phyloP scores from a whole-genome alignment of 805 yeast genomes.

The Ogataea henricii region DNA sequence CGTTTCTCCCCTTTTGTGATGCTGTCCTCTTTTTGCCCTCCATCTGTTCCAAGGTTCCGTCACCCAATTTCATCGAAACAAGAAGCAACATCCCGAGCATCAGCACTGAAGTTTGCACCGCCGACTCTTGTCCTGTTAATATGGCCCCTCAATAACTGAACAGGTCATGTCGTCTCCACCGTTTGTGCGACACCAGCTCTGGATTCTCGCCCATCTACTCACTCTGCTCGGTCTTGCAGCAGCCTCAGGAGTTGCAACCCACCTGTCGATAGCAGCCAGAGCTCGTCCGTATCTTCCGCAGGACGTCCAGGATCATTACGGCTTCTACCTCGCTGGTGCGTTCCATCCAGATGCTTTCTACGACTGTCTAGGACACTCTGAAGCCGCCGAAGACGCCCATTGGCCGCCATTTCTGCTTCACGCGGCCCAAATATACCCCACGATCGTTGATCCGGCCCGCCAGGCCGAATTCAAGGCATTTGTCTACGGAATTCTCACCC shows the following conservation, averaged over 20 bases:
- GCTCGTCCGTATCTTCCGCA: constrained; percentile 35
- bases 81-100: no score
- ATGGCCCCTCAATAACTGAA: no score
- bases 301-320: constrained; percentile 30
- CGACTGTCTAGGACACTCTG: constrained; percentile 52
- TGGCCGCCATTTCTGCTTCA: constrained; percentile 66
- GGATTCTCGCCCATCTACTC: background rate
- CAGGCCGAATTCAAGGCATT: constrained; percentile 49
- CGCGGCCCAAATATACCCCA: constrained; percentile 45
- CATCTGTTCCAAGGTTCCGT: no score
- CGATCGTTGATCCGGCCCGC: background rate
- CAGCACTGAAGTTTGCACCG: no score
- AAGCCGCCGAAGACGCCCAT: constrained; percentile 62
- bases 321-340: constrained; percentile 55
- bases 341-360: constrained; percentile 74
- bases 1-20: background rate
- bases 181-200: background rate
- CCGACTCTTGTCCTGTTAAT: no score
- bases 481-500: constrained; percentile 58
- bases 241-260: constrained; percentile 38
- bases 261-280: constrained; percentile 39
- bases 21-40: no score
- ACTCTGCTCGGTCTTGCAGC: background rate
- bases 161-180: background rate
- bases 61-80: background rate